Evolutionary conservation across 768 basidiomycete species (phyloP), one percentile per base, ranked within the genome.

Genomic region (Mrakia frigida): DNA sequence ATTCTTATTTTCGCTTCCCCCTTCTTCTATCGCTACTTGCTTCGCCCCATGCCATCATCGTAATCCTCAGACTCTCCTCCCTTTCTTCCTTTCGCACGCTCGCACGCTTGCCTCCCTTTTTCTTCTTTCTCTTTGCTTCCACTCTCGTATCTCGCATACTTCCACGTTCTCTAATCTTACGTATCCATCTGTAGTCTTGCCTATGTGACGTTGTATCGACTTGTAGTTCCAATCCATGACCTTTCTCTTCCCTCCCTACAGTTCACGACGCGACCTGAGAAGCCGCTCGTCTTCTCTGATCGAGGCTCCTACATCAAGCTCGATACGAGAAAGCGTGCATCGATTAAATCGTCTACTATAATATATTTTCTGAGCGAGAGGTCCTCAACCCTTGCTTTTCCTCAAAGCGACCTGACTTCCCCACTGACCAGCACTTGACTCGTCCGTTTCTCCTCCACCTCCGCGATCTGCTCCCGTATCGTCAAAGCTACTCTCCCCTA

Each of bases 381-480:
- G 56, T 53, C 56, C 56, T 56, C n/a, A 28, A 10, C 56, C 56
- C 18, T 18, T 50, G 16, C 7, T 56, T 25, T 56, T 56, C 56
- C 65, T 37, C 65, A 68, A 13, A 2, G 65, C 65, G 39, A 68
- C 65, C 65, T 39, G 35, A n/a, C 65, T 68, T 13, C 39, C 65
- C 33, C 65, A 18, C 0, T n/a, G n/a, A n/a, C 35, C 65, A 7
- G 23, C 65, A 9, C 33, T 23, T 25, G 18, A 25, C 39, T 39
- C 61, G 18, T 63, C 61, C 1, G 7, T 33, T 33, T 33, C 16
- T 37, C 61, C 21, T 31, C 7, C 61, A 2, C 39, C 37, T 13
- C 16, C 23, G 18, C 35, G 28, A 18, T 63, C 65, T 6, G 35
- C 23, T 18, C n/a, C 39, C 37, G 37, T 41, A 37, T n/a, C 35